Evolutionary conservation across 371 early-diverging fungal species (phyloP).

Genomic region (Mucor piriformis): DNA sequence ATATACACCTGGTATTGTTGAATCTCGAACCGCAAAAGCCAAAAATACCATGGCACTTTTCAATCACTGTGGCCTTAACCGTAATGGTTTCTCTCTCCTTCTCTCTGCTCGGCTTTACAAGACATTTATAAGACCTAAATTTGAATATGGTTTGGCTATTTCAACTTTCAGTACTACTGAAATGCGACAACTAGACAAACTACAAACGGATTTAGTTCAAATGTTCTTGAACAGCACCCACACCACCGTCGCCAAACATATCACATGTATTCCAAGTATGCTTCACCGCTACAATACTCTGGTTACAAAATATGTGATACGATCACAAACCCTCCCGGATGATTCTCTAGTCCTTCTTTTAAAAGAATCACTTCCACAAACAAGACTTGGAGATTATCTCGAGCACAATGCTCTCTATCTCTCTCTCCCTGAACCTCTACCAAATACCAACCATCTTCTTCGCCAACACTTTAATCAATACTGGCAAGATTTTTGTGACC

Average conservation of each 20-base stretch:
- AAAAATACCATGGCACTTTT: conserved; percentile 1
- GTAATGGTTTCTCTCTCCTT: background rate
- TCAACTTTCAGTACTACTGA: background rate
- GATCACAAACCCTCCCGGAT: background rate
- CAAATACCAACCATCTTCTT: background rate
- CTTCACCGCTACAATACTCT: background rate
- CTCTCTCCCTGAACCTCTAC: background rate
- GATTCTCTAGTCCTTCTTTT: background rate
- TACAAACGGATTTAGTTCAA: background rate
- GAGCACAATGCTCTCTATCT: background rate
- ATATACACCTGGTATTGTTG: background rate
- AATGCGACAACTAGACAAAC: background rate
- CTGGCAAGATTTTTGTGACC: background rate
- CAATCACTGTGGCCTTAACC: background rate
- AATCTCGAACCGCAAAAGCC: background rate
- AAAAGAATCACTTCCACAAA: background rate
- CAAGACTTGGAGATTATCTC: background rate
- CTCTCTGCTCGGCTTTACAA: background rate
- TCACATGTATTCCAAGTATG: background rate
- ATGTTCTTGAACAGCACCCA: background rate
- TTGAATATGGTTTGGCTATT: background rate
- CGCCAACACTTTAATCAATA: background rate
- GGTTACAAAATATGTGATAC: background rate
- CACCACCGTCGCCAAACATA: background rate
- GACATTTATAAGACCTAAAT: background rate